Base-by-base conservation (phyloP, 306 rosid species). In the Ormosia semicastrata region DNA sequence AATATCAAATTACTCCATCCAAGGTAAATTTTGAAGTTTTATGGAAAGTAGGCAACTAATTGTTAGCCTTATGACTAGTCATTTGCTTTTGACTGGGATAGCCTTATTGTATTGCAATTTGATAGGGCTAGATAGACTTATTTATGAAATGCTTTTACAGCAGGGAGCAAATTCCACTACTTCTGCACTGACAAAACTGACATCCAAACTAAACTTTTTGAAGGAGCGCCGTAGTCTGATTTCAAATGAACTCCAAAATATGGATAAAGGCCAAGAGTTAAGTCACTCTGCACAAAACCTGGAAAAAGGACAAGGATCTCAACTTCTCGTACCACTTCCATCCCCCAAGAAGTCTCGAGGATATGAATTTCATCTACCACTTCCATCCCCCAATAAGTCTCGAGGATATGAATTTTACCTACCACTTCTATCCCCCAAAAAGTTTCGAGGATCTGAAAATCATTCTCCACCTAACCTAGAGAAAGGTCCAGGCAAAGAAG, bases 191-290 rank as follows among this genome's bases (percentile, higher is more conserved):
- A 85, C 94, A 3, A 94, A 88, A 84, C 68, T 94, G 85, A 86
- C 97, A 4, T 79, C 88, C 68, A 82, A 89, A 77, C 85, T 90
- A 50, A 88, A 89, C 85, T 87, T 94, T 77, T 67, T 90, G 92
- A 92, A 94, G 82, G 97, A 90, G 78, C 86, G 89, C 24, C 91
- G 93, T 24, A 87, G 67, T 88, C 94, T 15, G 34, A n/a, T 41
- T 75, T 32, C 71, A 60, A 46, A 30, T 75, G 58, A 75, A 15
- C 18, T 37, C 12, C 50, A 37, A 14, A 77, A 36, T 13, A 2
- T 77, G 14, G 44, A 83, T 71, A 87, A 77, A 72, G 73, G 80
- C 52, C 52, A 46, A 46, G 52, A 9, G 5, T 46, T 37, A 37
- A 37, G 41, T 37, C 41, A 4, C 41, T 37, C 41, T 37, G 41